Evolutionary conservation across 345 rosid species (phyloP).

Genomic region (Ceriops tagal): DNA sequence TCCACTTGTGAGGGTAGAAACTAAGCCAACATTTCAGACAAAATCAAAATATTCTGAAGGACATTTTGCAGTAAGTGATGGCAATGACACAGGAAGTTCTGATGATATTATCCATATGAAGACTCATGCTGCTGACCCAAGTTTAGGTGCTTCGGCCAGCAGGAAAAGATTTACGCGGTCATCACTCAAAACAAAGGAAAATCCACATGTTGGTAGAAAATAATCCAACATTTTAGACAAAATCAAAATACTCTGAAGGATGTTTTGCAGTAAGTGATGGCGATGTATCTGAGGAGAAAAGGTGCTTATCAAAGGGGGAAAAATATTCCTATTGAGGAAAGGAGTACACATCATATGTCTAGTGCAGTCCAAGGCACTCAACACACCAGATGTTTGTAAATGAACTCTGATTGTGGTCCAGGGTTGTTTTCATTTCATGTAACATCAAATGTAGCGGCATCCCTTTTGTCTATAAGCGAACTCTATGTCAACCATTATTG

Average conservation of each 20-base stretch:
- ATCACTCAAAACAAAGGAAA: slow-evolving; percentile 5
- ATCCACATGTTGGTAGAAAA: slow-evolving; percentile 5
- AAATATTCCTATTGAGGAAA: background rate
- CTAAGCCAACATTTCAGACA: background rate
- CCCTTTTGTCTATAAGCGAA: background rate
- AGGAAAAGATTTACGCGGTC: slow-evolving; percentile 6
- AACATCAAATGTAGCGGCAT: background rate
- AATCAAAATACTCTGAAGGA: slow-evolving; percentile 1
- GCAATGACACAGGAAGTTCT: background rate
- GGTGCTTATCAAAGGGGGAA: background rate
- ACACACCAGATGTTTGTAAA: slow-evolving; percentile 9
- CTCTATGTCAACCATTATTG: background rate
- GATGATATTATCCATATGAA: background rate
- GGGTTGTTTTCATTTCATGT: background rate
- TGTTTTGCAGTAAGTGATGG: background rate
- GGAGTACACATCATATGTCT: background rate
- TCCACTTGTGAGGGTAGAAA: slow-evolving; percentile 2
- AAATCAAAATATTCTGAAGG: background rate
- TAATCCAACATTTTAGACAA: background rate
- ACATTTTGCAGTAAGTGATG: background rate
- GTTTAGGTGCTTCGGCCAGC: slow-evolving; percentile 5
- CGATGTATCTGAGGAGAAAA: slow-evolving; percentile 1
- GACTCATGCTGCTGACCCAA: background rate
- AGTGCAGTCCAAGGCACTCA: background rate
- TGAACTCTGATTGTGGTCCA: slow-evolving; percentile 2